These are phyloP conservation scores for Cadophora sp. DNA, from an alignment of 2,329 filamentous ascomycete genomes.

Conservation along the genomic window DNA sequence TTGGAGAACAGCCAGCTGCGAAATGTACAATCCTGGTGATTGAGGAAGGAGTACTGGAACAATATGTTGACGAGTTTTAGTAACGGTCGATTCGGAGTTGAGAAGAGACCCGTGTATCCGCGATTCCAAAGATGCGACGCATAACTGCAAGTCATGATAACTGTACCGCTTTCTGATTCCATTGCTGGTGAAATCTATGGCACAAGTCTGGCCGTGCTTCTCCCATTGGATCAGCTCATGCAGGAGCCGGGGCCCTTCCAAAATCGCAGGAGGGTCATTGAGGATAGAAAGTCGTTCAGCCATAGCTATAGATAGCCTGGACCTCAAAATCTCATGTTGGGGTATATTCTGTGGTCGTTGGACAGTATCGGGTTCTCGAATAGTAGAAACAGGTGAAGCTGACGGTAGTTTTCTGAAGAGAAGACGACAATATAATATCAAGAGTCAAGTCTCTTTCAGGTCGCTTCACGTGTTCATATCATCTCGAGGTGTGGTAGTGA, in stretches of 20 bases:
- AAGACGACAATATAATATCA: slow-evolving; percentile 4
- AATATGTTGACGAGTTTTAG: slow-evolving; percentile 52
- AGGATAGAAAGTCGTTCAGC: slow-evolving; percentile 56
- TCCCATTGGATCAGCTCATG: slow-evolving; percentile 66
- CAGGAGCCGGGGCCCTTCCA: slow-evolving; percentile 62
- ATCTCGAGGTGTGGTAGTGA: slow-evolving; percentile 2
- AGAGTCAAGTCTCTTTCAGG: neutral
- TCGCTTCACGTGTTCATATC: slow-evolving; percentile 15
- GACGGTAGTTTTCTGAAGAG: neutral
- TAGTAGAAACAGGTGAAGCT: neutral
- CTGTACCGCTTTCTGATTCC: slow-evolving; percentile 45
- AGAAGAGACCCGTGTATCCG: slow-evolving; percentile 26
- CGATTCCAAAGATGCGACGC: slow-evolving; percentile 39
- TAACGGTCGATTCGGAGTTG: neutral
- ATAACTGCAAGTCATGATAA: slow-evolving; percentile 51
- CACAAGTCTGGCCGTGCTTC: slow-evolving; percentile 49
- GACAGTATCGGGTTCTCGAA: neutral
- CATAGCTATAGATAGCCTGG: slow-evolving; percentile 31
- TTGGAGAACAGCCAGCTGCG: slow-evolving; percentile 79
- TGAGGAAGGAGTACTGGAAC: slow-evolving; percentile 82
- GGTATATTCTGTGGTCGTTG: neutral
- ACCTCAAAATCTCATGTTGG: slow-evolving; percentile 25
- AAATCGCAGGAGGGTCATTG: slow-evolving; percentile 58
- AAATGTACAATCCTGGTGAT: slow-evolving; percentile 77
- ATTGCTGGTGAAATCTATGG: slow-evolving; percentile 69